Conservation (phyloP, 129 eudicot genomes). For the Escallonia herrerae region DNA sequence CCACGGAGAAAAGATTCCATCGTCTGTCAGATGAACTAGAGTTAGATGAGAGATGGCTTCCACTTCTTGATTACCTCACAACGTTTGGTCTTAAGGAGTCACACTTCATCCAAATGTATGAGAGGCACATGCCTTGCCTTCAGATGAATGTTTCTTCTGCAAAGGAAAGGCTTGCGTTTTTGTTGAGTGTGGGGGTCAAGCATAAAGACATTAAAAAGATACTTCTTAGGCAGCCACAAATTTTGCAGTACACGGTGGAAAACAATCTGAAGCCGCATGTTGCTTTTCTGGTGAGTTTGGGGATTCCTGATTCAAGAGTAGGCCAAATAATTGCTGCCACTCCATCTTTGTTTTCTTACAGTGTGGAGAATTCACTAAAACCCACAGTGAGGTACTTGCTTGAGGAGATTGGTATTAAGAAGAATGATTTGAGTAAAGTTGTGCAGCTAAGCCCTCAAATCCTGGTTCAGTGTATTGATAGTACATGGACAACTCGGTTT, state of each 20-base stretch:
- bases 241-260: conserved; percentile 69
- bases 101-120: conserved; percentile 80
- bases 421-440: conserved; percentile 75
- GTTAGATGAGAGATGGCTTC: conserved; percentile 72
- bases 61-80: conserved; percentile 77
- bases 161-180: conserved; percentile 70
- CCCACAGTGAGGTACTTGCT: conserved; percentile 84
- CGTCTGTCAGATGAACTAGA: conserved; percentile 63
- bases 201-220: conserved; percentile 69
- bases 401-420: conserved; percentile 85
- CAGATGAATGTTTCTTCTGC: conserved; percentile 71
- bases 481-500: conserved; percentile 69
- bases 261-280: conserved; percentile 87
- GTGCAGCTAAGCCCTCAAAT: conserved; percentile 94
- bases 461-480: conserved; percentile 76
- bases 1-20: conserved; percentile 37
- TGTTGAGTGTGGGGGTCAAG: conserved; percentile 80
- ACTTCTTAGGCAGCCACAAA: conserved; percentile 86
- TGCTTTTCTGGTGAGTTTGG: conserved; percentile 67
- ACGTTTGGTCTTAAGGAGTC: conserved; percentile 81
- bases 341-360: conserved; percentile 85
- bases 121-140: conserved; percentile 80
- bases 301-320: conserved; percentile 76
- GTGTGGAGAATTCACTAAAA: conserved; percentile 80
- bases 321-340: conserved; percentile 82